Base-by-base conservation (phyloP, 768 basidiomycete genomes). In the Lactarius tabidus region DNA sequence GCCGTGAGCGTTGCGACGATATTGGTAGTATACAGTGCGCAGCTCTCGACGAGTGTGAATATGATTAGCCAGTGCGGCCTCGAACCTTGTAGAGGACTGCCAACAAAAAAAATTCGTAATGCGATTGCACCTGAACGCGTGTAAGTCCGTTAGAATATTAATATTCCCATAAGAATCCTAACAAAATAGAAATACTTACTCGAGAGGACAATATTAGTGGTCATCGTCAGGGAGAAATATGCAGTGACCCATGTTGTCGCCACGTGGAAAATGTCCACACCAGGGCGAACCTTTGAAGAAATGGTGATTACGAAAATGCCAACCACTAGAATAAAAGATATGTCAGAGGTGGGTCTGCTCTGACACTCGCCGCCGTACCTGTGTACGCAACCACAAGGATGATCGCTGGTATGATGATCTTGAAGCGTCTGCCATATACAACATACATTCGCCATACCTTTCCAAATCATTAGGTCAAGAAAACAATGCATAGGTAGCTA, bases 361-460 rank as follows among this genome's bases (percentile, higher is more conserved):
- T 8, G 12, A 26, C 20, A 33, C 18, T 48, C 31, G 26, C 33
- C 12, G 5, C 17, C 59, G 18, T 64, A 60, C 64, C 64, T 29
- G 58, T 17, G 45, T 64, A 64, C 9, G 39, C 6, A 8, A 15
- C 9, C 14, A 64, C 53, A 6, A 64, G 58, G 12, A 64, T 26
- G 35, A 55, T 36, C 14, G 26, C 31, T 6, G 52, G 33, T 4
- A 53, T 5, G 20, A 58, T 33, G 41, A 38, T 10, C 52, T 26
- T 2, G 8, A 55, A 8, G 6, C 35, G 39, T 38, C 28, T 64
- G 29, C 14, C 33, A 31, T 55, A 64, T 26, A 60, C 33, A 41
- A 60, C 14, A 38, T 64, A 64, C 51, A 55, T 14, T 10, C 58
- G 64, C 58, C 58, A 64, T 33, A 64, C 38, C 64, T 64, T 59